Percentiles rank a stretch among this genome's conserved stretches.
These are phyloP conservation scores for Colletotrichum zoysiae DNA, from an alignment of 2,329 filamentous ascomycete species.

Conservation along the genomic window DNA sequence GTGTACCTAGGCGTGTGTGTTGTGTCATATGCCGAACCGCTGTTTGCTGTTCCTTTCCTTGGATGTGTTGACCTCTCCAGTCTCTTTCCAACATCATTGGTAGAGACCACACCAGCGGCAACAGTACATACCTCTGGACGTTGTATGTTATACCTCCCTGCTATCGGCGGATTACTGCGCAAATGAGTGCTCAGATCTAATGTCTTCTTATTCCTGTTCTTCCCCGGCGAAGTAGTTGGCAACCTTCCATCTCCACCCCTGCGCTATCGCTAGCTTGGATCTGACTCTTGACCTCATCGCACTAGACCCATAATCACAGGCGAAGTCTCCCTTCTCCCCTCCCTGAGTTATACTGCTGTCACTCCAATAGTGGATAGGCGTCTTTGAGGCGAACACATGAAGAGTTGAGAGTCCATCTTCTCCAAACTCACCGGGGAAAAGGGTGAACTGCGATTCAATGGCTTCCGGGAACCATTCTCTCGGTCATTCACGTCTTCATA, in stretches of 20 bases:
- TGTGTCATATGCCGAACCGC: background rate
- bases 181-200: background rate
- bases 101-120: too few relatives aligned
- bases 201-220: background rate
- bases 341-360: background rate
- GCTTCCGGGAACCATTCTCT: constrained; percentile 5
- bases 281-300: background rate
- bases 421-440: background rate
- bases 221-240: background rate
- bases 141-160: too few relatives aligned
- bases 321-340: background rate
- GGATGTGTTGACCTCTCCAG: background rate
- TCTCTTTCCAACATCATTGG: background rate
- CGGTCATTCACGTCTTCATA: background rate
- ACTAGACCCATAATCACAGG: background rate
- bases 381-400: background rate
- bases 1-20: background rate
- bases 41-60: background rate
- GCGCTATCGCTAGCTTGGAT: background rate
- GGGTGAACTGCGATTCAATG: background rate
- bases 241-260: background rate
- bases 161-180: background rate
- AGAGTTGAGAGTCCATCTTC: background rate
- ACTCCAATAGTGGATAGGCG: background rate
- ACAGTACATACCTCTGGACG: background rate